Percentiles rank a stretch among this genome's conserved stretches.
phyloP scores from a whole-genome alignment of 306 rosid genomes.

The Cucurbita moschata region DNA sequence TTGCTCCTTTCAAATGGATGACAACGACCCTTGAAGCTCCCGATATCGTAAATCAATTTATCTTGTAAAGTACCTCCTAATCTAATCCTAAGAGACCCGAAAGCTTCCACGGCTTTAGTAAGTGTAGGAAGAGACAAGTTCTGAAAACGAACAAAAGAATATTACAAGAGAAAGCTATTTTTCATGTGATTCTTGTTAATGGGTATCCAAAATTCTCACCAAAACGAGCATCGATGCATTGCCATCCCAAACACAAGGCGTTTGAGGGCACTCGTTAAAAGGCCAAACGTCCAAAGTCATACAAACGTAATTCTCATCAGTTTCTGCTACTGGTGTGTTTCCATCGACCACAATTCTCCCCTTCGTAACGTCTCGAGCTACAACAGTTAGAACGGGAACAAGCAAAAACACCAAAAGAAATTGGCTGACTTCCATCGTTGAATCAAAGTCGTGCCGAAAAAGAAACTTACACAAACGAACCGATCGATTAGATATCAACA shows the following conservation, averaged over 20 bases:
- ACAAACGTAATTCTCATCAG: background rate
- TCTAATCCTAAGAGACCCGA: constrained; percentile 71
- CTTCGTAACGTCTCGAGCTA: too few species aligned
- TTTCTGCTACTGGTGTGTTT: background rate
- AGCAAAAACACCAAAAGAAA: background rate
- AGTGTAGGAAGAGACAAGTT: constrained; percentile 61
- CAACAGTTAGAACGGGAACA: background rate
- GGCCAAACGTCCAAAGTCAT: background rate
- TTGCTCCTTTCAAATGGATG: constrained; percentile 40
- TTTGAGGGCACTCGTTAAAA: background rate
- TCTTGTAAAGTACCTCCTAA: constrained; percentile 92
- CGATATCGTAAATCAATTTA: constrained; percentile 57
- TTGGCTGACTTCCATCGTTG: background rate
- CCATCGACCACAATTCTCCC: background rate
- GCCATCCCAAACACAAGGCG: background rate
- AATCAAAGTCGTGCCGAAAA: background rate
- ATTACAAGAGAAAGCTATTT: background rate
- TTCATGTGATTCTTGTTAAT: background rate
- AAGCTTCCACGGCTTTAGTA: constrained; percentile 62
- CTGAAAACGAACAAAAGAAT: constrained; percentile 7
- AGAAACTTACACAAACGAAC: too few species aligned
- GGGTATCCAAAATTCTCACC: background rate
- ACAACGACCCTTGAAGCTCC: constrained; percentile 46
- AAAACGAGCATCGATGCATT: background rate
- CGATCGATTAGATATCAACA: too few species aligned